Percentiles rank a stretch among this genome's conserved stretches.
Evolutionary conservation across 257 asterid species (phyloP).

Genomic region (Asclepias syriaca): DNA sequence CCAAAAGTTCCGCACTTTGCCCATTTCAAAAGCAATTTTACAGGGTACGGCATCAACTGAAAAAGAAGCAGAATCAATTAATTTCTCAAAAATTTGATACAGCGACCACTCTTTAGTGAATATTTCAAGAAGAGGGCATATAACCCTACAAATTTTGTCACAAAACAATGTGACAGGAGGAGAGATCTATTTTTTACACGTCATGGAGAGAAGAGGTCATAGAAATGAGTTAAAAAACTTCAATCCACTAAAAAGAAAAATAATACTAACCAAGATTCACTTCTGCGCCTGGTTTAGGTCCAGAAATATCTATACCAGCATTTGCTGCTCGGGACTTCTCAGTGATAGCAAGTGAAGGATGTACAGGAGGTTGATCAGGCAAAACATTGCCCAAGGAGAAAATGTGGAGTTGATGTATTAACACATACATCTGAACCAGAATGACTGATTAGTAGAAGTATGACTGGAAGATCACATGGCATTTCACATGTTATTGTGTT

Average conservation of each 20-base stretch:
- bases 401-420: conserved; percentile 76
- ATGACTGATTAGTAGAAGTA: conserved; percentile 18
- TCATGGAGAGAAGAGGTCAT: neutral
- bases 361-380: conserved; percentile 81
- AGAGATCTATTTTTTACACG: neutral
- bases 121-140: neutral
- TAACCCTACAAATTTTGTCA: no score
- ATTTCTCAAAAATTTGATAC: conserved; percentile 7
- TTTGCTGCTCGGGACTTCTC: conserved; percentile 63
- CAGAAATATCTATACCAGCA: conserved; percentile 56
- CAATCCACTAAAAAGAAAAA: neutral
- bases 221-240: neutral
- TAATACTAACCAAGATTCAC: conserved; percentile 61
- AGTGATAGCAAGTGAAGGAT: conserved; percentile 42
- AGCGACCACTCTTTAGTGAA: conserved; percentile 2
- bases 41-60: conserved; percentile 85
- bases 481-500: neutral
- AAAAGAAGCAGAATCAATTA: conserved; percentile 19
- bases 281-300: conserved; percentile 66
- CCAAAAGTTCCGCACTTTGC: conserved; percentile 82
- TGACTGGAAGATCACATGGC: conserved; percentile 6
- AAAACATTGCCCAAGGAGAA: conserved; percentile 68
- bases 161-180: neutral
- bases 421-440: conserved; percentile 60
- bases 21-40: conserved; percentile 96